Evolutionary conservation across 164 flowering plant genomes (phyloP), one percentile per base, ranked within the genome.

Genomic region (Euptelea pleiosperma): DNA sequence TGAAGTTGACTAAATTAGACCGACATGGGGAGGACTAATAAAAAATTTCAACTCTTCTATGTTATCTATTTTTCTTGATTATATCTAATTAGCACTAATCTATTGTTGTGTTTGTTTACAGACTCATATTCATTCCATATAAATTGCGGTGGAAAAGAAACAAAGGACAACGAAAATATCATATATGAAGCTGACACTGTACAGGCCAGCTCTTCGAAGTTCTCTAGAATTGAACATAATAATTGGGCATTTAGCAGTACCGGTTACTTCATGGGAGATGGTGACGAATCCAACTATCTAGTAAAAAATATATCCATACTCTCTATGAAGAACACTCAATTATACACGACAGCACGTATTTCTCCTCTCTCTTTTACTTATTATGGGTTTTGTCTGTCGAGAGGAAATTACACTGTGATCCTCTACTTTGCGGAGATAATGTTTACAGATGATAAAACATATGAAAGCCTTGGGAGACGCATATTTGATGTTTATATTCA

Each of bases 201-300:
- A 16, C 67, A 18, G 16, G 85, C 82, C 46, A 83, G 84, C n/a
- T n/a, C 79, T 30, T 82, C 91, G 33, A 75, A 49, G 46, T 78
- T 56, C 60, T 72, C 47, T 40, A 2, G 4, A 25, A 50, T 41
- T 30, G 12, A 9, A 24, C 43, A n/a, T n/a, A n/a, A 67, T 31
- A 62, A 61, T 47, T 86, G 96, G 94, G 96, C 81, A 43, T 72
- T 75, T 44, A 86, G 87, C 58, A 82, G 81, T 75, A 79, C 86
- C 2, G 93, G 96, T 9, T 73, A 77, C 68, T 89, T 80, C 70
- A 53, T 79, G 84, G 96, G 80, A 58, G 79, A 80, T 29, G 25
- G 55, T 66, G 62, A 36, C 48, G 64, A 52, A 42, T 76, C 75
- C 57, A 58, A 43, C 18, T 59, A 58, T 19, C 45, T 16, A 4